phyloP scores from a whole-genome alignment of 495 filamentous ascomycete species.

The Aspergillus nidulans region DNA sequence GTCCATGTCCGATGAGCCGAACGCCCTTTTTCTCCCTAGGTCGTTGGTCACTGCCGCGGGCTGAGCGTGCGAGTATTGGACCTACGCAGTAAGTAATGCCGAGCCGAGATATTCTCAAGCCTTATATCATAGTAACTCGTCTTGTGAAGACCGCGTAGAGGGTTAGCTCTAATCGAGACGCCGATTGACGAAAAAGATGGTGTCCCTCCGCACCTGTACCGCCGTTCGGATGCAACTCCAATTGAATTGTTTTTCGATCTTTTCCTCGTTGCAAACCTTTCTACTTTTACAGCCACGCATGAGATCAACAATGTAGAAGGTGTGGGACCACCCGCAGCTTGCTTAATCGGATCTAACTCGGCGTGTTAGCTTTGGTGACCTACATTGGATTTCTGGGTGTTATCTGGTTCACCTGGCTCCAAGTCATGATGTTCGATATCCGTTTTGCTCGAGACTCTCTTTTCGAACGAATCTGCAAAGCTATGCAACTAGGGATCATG shows the following conservation, averaged over 20 bases:
- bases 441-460: slow-evolving; percentile 65
- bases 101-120: not conserved
- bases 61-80: slow-evolving; percentile 4
- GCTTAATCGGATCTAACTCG: not conserved
- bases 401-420: slow-evolving; percentile 71
- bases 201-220: slow-evolving; percentile 24
- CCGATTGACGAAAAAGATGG: slow-evolving; percentile 27
- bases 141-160: slow-evolving; percentile 7
- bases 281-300: slow-evolving; percentile 57
- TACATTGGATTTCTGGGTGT: slow-evolving; percentile 64
- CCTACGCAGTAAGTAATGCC: slow-evolving; percentile 18
- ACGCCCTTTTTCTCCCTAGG: slow-evolving; percentile 16
- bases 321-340: slow-evolving; percentile 8
- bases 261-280: slow-evolving; percentile 65
- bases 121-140: slow-evolving; percentile 8
- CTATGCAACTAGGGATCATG: slow-evolving; percentile 59
- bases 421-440: slow-evolving; percentile 64
- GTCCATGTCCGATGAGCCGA: slow-evolving; percentile 15
- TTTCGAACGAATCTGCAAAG: slow-evolving; percentile 61
- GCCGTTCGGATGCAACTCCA: slow-evolving; percentile 45
- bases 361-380: slow-evolving; percentile 31
- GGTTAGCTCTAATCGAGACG: slow-evolving; percentile 31
- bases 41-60: slow-evolving; percentile 16
- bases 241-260: slow-evolving; percentile 67
- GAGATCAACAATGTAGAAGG: slow-evolving; percentile 47